Percentiles rank a stretch among this genome's conserved stretches.
Evolutionary conservation across 495 filamentous ascomycete species (phyloP).

Genomic region (Acidomyces sp.): DNA sequence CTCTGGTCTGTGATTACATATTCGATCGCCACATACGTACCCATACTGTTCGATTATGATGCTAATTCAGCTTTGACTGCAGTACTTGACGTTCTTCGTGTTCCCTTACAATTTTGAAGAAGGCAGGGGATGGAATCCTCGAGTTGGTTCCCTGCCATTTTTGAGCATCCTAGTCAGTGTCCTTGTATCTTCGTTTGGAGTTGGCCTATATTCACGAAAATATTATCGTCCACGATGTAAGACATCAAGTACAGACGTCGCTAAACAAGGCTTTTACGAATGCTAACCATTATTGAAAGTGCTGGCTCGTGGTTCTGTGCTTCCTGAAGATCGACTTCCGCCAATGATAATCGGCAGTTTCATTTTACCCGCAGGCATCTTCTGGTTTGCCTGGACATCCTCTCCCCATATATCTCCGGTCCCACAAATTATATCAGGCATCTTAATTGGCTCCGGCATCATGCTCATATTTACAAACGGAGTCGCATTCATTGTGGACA

Average conservation of each 20-base stretch:
- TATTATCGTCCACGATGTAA: too few relatives aligned
- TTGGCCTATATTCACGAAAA: too few relatives aligned
- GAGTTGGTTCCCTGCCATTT: constrained; percentile 36
- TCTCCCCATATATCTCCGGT: constrained; percentile 34
- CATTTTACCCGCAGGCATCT: constrained; percentile 32
- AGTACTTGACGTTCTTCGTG: constrained; percentile 24
- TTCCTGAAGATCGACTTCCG: constrained; percentile 32
- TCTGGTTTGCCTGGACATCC: constrained; percentile 37
- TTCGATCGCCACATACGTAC: too few relatives aligned
- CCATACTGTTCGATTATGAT: too few relatives aligned
- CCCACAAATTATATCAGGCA: constrained; percentile 33
- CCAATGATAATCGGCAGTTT: constrained; percentile 30
- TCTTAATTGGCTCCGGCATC: constrained; percentile 20
- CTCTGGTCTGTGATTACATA: too few relatives aligned
- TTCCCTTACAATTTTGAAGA: constrained; percentile 23
- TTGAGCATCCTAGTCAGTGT: constrained; percentile 35
- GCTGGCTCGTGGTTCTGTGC: constrained; percentile 24
- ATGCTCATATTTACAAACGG: constrained; percentile 28
- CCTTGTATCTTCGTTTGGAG: constrained; percentile 28
- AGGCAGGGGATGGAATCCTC: constrained; percentile 25
- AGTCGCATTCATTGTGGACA: constrained; percentile 37
- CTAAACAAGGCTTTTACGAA: constrained; percentile 30
- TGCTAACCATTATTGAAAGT: constrained; percentile 23
- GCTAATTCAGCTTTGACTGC: too few relatives aligned
- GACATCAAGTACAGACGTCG: too few relatives aligned